Percentiles rank a stretch among this genome's conserved stretches.
Evolutionary conservation across 768 basidiomycete genomes (phyloP).

Genomic region (Rhizopogon roseolus): DNA sequence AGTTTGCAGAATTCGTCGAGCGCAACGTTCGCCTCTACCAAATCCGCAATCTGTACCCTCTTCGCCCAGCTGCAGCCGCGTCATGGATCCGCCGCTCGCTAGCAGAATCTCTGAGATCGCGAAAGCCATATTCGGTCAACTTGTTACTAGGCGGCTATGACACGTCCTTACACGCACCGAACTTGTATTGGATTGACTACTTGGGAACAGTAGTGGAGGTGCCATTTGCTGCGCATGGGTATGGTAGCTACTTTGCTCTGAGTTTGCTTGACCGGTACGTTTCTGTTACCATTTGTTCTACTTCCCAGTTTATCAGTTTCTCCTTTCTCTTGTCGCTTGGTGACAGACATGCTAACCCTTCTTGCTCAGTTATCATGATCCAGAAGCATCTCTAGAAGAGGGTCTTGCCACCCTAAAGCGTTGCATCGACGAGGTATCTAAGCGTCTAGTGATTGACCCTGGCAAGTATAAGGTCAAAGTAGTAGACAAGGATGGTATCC

Average conservation of each 20-base stretch:
- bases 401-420: conserved; percentile 79
- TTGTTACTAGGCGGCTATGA: conserved; percentile 93
- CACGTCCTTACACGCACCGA: conserved; percentile 62
- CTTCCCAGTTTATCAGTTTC: not conserved
- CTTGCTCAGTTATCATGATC: conserved; percentile 76
- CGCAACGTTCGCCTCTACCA: conserved; percentile 95
- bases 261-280: conserved; percentile 86
- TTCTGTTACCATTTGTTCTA: not conserved
- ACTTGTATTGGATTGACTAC: conserved; percentile 95
- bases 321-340: not conserved
- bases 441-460: conserved; percentile 75
- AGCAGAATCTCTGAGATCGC: conserved; percentile 84
- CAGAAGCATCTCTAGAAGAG: conserved; percentile 79
- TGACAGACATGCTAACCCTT: conserved; percentile 4
- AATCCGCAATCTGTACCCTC: conserved; percentile 87
- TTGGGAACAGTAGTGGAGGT: conserved; percentile 85
- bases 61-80: conserved; percentile 87
- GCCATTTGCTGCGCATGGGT: conserved; percentile 93
- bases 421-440: conserved; percentile 85
- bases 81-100: conserved; percentile 92
- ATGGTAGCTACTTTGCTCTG: conserved; percentile 89
- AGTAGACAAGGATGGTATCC: conserved; percentile 87
- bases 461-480: conserved; percentile 86
- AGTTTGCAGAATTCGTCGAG: conserved; percentile 95
- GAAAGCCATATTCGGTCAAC: conserved; percentile 87